Percentiles rank a stretch among this genome's conserved stretches.
These are phyloP conservation scores for Bryoerythrophyllum caledonicum DNA, from an alignment of 225 moss, liverwort and hornwort species.

Conservation along the genomic window DNA sequence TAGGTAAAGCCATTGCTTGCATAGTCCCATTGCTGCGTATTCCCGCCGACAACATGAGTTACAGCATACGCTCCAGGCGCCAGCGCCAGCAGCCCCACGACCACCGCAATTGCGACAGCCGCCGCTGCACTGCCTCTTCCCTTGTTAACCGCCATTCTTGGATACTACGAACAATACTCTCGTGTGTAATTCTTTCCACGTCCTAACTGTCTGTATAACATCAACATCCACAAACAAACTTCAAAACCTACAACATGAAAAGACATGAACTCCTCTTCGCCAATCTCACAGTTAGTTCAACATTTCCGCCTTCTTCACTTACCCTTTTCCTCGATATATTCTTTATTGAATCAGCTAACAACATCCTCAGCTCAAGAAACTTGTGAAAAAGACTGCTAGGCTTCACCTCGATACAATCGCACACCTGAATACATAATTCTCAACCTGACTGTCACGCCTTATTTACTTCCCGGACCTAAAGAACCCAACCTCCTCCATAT, in stretches of 20 bases:
- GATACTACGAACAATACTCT: background rate
- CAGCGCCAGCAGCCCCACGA: conserved; percentile 19
- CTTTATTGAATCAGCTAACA: background rate
- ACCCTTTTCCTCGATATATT: background rate
- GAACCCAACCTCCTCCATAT: background rate
- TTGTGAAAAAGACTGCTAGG: background rate
- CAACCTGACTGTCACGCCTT: background rate
- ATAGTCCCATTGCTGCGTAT: fast-evolving
- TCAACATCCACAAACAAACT: conserved; percentile 3
- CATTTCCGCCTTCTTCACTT: too few species aligned
- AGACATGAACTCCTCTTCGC: background rate
- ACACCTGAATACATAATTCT: background rate
- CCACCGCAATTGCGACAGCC: conserved; percentile 26
- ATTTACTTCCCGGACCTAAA: background rate
- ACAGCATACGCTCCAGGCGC: conserved; percentile 24
- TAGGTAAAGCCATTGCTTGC: background rate
- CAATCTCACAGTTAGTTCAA: background rate
- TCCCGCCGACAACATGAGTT: conserved; percentile 8
- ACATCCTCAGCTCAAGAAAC: too few species aligned
- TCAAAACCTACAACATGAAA: background rate
- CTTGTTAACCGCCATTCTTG: conserved; percentile 25
- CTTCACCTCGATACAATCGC: background rate
- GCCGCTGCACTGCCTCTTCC: conserved; percentile 53
- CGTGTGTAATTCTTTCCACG: background rate
- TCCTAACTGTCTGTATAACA: background rate